phyloP scores from a whole-genome alignment of 1,139 yeast species.

The Williopsis jadinii region DNA sequence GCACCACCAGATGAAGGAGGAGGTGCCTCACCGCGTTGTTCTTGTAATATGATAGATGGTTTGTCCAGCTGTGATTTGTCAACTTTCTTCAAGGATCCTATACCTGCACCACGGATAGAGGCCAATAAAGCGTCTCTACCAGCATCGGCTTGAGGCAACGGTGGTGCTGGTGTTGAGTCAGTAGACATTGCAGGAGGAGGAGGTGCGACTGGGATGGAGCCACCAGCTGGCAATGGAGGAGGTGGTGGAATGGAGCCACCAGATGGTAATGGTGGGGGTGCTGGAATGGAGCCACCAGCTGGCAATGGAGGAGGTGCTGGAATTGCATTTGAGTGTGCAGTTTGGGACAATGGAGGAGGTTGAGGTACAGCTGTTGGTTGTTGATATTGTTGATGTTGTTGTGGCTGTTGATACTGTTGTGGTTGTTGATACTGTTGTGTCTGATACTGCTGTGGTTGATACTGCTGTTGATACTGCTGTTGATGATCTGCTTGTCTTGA shows the following conservation, averaged over 20 bases:
- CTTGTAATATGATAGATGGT: conserved; percentile 67
- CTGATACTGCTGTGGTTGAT: conserved; percentile 2
- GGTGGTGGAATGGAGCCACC: conserved; percentile 2
- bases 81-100: conserved; percentile 61
- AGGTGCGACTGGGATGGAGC: conserved; percentile 26
- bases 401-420: conserved; percentile 5
- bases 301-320: conserved; percentile 8
- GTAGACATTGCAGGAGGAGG: conserved; percentile 27
- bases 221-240: conserved; percentile 8
- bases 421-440: conserved; percentile 9
- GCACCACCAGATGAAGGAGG: conserved; percentile 4
- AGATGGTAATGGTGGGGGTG: conserved; percentile 12
- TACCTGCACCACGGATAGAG: conserved; percentile 75
- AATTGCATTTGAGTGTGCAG: conserved; percentile 1
- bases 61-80: conserved; percentile 79
- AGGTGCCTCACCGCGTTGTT: conserved; percentile 53
- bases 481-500: conserved; percentile 22
- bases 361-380: conserved; percentile 1
- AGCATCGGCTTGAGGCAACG: conserved; percentile 34
- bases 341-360: conserved; percentile 4
- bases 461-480: conserved; percentile 5
- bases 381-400: conserved; percentile 4
- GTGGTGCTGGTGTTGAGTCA: conserved; percentile 33
- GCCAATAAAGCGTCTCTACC: conserved; percentile 81
- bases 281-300: conserved; percentile 7